Conservation (phyloP, 169 alveolate species). For the Babesia ovis region DNA sequence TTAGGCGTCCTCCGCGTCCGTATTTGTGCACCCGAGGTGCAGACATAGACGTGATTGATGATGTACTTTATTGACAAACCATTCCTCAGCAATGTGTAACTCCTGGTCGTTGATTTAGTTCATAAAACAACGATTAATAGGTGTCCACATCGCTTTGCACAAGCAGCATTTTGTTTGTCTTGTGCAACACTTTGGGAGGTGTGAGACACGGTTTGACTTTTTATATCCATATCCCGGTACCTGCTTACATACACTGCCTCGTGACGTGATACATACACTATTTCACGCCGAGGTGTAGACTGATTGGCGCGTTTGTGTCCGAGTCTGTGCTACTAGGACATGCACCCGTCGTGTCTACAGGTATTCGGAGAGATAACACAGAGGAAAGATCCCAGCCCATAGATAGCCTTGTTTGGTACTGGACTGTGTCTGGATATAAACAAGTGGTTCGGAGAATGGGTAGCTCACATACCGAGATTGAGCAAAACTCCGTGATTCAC, state of each 20-base stretch:
- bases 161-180: neutral
- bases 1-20: neutral
- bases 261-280: too few relatives aligned
- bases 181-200: neutral
- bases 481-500: neutral
- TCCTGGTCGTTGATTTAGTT: neutral
- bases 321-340: too few relatives aligned
- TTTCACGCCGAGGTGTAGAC: too few relatives aligned
- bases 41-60: neutral
- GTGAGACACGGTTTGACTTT: neutral
- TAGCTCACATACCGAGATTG: neutral
- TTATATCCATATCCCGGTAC: too few relatives aligned
- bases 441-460: too few relatives aligned
- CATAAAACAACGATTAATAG: neutral
- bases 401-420: too few relatives aligned
- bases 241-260: too few relatives aligned
- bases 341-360: too few relatives aligned
- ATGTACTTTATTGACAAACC: neutral
- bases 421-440: too few relatives aligned
- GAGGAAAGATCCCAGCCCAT: too few relatives aligned
- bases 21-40: conserved; percentile 11
- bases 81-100: neutral
- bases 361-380: too few relatives aligned
- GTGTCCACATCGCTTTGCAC: neutral
- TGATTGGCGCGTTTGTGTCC: too few relatives aligned